Evolutionary conservation across 768 basidiomycete species (phyloP).

Genomic region (Panaeolus papilionaceus): DNA sequence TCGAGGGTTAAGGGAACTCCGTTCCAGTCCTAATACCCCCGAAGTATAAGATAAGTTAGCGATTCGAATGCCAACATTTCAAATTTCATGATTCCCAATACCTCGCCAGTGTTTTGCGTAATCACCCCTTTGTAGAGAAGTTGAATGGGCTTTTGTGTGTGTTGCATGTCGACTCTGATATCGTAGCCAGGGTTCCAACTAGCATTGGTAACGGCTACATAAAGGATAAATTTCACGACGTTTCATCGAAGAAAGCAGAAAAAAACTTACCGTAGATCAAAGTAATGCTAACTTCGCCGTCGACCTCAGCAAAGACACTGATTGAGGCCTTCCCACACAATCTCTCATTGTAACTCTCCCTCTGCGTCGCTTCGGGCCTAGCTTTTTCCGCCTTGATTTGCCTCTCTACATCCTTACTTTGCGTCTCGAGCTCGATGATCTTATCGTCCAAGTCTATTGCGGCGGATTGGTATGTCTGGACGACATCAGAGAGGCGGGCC

Average conservation of each 20-base stretch:
- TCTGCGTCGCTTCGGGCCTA: slow-evolving; percentile 20
- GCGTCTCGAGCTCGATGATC: slow-evolving; percentile 31
- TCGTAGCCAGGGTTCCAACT: slow-evolving; percentile 35
- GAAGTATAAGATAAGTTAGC: background rate
- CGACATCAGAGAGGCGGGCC: slow-evolving; percentile 30
- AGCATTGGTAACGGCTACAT: background rate
- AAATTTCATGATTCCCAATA: slow-evolving; percentile 17
- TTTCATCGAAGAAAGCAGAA: background rate
- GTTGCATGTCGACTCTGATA: slow-evolving; percentile 43
- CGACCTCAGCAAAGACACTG: slow-evolving; percentile 42
- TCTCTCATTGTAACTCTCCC: slow-evolving; percentile 22
- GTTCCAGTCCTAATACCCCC: slow-evolving; percentile 39
- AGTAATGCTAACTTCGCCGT: slow-evolving; percentile 41
- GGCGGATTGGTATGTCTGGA: slow-evolving; percentile 37
- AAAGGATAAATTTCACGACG: background rate
- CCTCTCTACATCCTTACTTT: slow-evolving; percentile 30
- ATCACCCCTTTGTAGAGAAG: slow-evolving; percentile 48
- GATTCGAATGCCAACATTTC: background rate
- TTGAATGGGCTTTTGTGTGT: slow-evolving; percentile 36
- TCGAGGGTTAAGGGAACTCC: slow-evolving; percentile 46
- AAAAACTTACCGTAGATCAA: slow-evolving; percentile 42
- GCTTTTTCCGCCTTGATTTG: slow-evolving; percentile 32
- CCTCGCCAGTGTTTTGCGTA: slow-evolving; percentile 48
- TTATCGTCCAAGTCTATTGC: slow-evolving; percentile 36
- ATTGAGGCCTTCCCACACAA: slow-evolving; percentile 37